Base-by-base conservation (phyloP, 2,329 filamentous ascomycete genomes). In the Remersonia thermophila region DNA sequence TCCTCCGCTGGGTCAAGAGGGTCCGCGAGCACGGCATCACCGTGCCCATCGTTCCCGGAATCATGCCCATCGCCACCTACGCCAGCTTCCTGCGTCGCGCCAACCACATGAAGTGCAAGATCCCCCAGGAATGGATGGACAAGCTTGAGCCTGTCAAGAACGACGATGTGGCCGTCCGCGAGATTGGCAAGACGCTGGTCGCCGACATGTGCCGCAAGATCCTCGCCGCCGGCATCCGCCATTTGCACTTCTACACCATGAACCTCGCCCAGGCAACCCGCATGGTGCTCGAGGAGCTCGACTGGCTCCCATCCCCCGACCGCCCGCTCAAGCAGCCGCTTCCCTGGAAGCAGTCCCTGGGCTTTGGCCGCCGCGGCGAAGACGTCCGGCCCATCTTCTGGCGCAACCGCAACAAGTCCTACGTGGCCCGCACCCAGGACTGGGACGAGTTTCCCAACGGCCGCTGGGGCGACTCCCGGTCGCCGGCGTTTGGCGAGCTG, bases 391-490 rank as follows among this genome's bases (percentile, higher is more conserved):
- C 91, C 25, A 93, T 98, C 48, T 98, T 98, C 71, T 98, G 91
- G 91, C 80, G 89, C 50, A 95, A 96, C 62, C 77, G 91, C 40
- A 91, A 93, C 61, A 86, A 91, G 55, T 94, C 87, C 3, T 98
- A 98, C 52, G 79, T 98, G 37, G 78, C 85, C 38, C 84, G 91
- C 37, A 98, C 91, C 1, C 87, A 95, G 56, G 89, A 95, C 49
- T 98, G 91, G 91, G 91, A 98, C 52, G 91, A 98, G 58, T 98
- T 95, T 51, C 91, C 91, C 38, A 98, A 98, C 66, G 91, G 91
- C 32, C 82, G 91, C 59, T 98, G 91, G 91, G 93, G 91, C 61
- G 91, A 98, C 59, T 89, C 87, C 35, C 76, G 91, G 46, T 96
- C 89, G 40, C 91, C 91, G 42, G 91, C 91, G 34, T 98, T 95